A percentile compares a stretch with the other conserved stretches of the same genome.
Conservation (phyloP, 2,329 filamentous ascomycete genomes). For the Alternaria metachromatica region DNA sequence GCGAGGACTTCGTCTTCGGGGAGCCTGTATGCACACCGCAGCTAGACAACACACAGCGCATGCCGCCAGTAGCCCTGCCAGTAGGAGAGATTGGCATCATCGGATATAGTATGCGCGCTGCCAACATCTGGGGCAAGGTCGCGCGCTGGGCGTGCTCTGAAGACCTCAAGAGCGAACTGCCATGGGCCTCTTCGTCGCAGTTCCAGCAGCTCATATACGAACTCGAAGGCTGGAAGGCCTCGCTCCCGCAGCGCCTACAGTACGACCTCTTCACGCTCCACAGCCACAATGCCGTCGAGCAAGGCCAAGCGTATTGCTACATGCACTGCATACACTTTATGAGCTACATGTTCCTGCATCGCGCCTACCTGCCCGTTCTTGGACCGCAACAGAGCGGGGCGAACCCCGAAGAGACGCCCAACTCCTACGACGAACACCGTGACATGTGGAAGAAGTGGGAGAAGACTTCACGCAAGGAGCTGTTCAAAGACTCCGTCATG, state of each 20-base stretch:
- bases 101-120: conserved; percentile 48
- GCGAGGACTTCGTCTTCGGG: conserved; percentile 49
- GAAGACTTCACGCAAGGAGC: conserved; percentile 42
- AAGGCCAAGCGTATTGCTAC: conserved; percentile 51
- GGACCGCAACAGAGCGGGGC: conserved; percentile 40
- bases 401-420: conserved; percentile 38
- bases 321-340: conserved; percentile 54
- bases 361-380: conserved; percentile 49
- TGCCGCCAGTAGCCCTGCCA: conserved; percentile 36
- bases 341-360: conserved; percentile 52
- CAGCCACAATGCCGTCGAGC: conserved; percentile 51
- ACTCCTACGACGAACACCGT: conserved; percentile 41
- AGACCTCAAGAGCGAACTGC: conserved; percentile 45
- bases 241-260: conserved; percentile 43
- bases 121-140: conserved; percentile 52
- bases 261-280: conserved; percentile 50
- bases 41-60: conserved; percentile 40
- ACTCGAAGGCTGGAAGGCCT: conserved; percentile 46
- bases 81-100: conserved; percentile 49
- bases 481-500: conserved; percentile 46
- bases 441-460: conserved; percentile 49
- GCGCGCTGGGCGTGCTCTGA: conserved; percentile 51
- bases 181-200: conserved; percentile 45
- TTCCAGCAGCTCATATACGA: conserved; percentile 47
- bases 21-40: conserved; percentile 46